A percentile compares a stretch with the other conserved stretches of the same genome.
Evolutionary conservation across 2,329 filamentous ascomycete genomes (phyloP).

Genomic region (Penicillium hordei): DNA sequence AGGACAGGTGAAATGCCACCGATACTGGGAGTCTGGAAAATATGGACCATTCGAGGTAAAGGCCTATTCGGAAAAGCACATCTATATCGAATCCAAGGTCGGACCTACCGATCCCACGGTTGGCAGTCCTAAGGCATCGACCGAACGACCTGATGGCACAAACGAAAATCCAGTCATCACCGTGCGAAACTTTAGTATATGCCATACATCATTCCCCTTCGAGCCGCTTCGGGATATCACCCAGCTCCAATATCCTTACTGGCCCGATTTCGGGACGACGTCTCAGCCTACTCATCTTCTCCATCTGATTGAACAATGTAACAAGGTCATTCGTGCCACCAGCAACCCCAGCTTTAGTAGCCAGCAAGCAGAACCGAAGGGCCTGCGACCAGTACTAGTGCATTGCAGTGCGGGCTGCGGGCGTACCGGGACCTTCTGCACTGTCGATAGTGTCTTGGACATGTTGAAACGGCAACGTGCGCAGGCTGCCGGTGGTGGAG

Average conservation of each 20-base stretch:
- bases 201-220: conserved; percentile 75
- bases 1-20: conserved; percentile 90
- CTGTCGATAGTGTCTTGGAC: conserved; percentile 91
- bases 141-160: conserved; percentile 28
- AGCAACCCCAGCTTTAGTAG: conserved; percentile 27
- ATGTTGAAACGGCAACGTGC: conserved; percentile 85
- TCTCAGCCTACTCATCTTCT: conserved; percentile 85
- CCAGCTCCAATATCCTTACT: conserved; percentile 90
- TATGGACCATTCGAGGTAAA: conserved; percentile 78
- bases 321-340: conserved; percentile 57
- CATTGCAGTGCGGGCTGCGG: conserved; percentile 97
- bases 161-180: conserved; percentile 65
- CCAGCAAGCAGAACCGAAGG: conserved; percentile 56
- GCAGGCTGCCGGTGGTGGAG: conserved; percentile 19
- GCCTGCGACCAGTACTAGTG: conserved; percentile 73
- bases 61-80: conserved; percentile 75
- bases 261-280: conserved; percentile 94
- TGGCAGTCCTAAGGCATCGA: neutral
- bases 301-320: conserved; percentile 84
- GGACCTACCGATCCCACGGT: conserved; percentile 38
- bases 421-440: conserved; percentile 93
- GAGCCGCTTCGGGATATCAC: conserved; percentile 87
- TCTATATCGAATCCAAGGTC: conserved; percentile 67
- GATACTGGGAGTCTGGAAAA: conserved; percentile 80
- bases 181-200: conserved; percentile 82